These are phyloP conservation scores for Petunia hybrid DNA, from an alignment of 305 asterid species.

Conservation along the genomic window DNA sequence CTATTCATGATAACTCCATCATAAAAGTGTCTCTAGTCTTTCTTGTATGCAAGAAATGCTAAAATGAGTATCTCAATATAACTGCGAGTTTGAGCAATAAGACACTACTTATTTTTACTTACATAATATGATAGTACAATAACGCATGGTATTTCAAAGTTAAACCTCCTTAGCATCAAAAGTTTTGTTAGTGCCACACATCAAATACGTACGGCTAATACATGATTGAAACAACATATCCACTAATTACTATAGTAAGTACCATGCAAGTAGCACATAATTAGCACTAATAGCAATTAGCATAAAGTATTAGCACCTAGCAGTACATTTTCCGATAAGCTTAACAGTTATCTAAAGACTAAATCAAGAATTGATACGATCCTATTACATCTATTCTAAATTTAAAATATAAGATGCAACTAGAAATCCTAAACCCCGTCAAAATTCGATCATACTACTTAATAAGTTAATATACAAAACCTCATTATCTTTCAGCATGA, in stretches of 20 bases:
- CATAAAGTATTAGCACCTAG: not conserved
- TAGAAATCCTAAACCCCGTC: not conserved
- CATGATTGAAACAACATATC: not conserved
- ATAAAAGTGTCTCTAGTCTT: no score
- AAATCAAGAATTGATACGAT: not conserved
- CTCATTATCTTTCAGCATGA: slow-evolving; percentile 22
- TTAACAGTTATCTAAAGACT: not conserved
- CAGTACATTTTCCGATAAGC: not conserved
- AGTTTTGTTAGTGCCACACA: not conserved
- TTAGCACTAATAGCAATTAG: not conserved
- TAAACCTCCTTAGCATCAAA: not conserved
- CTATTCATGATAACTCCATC: no score
- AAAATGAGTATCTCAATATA: no score
- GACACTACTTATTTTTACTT: no score
- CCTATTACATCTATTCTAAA: not conserved
- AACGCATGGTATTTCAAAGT: no score
- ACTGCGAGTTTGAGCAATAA: no score
- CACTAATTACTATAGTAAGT: not conserved
- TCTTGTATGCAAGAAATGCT: no score
- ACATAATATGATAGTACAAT: no score
- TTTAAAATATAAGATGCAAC: not conserved
- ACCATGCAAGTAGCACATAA: not conserved
- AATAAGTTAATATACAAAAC: not conserved
- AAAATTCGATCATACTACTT: not conserved
- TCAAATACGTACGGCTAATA: not conserved